phyloP scores from a whole-genome alignment of 495 filamentous ascomycete genomes.

The Xylaria intraflava region DNA sequence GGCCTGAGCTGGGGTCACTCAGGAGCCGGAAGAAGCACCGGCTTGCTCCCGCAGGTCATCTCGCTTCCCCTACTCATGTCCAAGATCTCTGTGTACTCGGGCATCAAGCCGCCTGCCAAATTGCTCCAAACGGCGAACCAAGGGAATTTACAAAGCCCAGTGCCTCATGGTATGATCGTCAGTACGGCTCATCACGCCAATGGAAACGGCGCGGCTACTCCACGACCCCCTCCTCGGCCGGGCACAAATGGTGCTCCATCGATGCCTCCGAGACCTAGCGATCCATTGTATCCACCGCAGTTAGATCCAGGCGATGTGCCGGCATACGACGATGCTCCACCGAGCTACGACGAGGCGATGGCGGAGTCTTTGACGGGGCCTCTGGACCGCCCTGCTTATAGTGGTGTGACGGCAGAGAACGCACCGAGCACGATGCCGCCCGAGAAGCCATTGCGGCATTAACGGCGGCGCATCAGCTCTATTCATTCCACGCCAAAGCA shows the following conservation, averaged over 20 bases:
- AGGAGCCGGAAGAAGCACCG: conserved; percentile 3
- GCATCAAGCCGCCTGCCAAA: conserved; percentile 72
- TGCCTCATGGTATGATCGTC: neutral
- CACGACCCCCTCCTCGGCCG: conserved; percentile 20
- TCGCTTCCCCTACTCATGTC: conserved; percentile 72
- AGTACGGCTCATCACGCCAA: conserved; percentile 8
- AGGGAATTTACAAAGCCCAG: neutral
- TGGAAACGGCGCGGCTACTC: conserved; percentile 18
- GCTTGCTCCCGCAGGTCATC: conserved; percentile 52
- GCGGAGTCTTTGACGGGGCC: conserved; percentile 58
- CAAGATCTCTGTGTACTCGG: conserved; percentile 72
- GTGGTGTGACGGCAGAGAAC: conserved; percentile 44
- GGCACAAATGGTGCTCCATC: conserved; percentile 19
- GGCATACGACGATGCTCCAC: conserved; percentile 57
- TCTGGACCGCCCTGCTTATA: conserved; percentile 37
- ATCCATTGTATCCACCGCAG: conserved; percentile 44
- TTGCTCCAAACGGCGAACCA: conserved; percentile 52
- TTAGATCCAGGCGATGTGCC: conserved; percentile 33
- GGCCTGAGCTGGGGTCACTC: conserved; percentile 55
- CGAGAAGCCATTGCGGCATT: conserved; percentile 20
- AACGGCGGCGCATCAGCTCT: neutral
- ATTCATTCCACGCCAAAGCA: too few relatives aligned
- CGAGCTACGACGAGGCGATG: conserved; percentile 89
- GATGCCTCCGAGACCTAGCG: conserved; percentile 15
- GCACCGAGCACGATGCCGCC: conserved; percentile 37